Conservation (phyloP, 108 stramenopile genomes). For the Cyclotella choctawhatcheeana region DNA sequence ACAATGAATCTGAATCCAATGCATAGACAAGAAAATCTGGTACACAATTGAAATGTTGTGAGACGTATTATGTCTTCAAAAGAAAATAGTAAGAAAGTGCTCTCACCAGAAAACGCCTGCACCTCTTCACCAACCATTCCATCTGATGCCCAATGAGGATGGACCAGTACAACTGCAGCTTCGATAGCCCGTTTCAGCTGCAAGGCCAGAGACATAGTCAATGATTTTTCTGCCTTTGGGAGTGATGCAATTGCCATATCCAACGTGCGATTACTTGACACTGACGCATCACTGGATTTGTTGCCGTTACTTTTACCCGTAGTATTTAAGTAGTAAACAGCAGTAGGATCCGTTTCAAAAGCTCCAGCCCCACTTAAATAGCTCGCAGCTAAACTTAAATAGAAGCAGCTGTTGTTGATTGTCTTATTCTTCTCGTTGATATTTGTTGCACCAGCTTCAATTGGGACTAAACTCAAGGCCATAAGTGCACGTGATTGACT, state of each 20-base stretch:
- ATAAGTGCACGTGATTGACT: conserved; percentile 32
- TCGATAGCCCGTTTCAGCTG: conserved; percentile 52
- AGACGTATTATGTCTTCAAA: neutral
- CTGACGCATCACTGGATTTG: neutral
- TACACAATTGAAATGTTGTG: neutral
- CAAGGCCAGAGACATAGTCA: conserved; percentile 39
- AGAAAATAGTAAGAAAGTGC: neutral
- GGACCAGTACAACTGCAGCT: conserved; percentile 48
- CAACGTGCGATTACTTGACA: conserved; percentile 3
- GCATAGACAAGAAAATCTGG: conserved; percentile 53
- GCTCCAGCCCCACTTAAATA: conserved; percentile 48
- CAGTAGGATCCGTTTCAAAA: conserved; percentile 34
- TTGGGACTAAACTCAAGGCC: conserved; percentile 40
- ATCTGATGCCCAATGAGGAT: conserved; percentile 50
- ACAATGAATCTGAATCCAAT: conserved; percentile 41
- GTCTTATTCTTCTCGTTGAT: conserved; percentile 43
- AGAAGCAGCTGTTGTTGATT: conserved; percentile 55
- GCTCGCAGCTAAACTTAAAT: conserved; percentile 49
- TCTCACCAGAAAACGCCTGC: conserved; percentile 39
- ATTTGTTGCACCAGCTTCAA: conserved; percentile 50
- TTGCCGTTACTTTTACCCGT: neutral
- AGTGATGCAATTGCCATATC: conserved; percentile 31
- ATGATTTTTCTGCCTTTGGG: conserved; percentile 16
- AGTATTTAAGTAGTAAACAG: neutral
- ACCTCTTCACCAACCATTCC: conserved; percentile 55